Evolutionary conservation across 257 asterid genomes (phyloP).

Genomic region (Petunia axillaris): DNA sequence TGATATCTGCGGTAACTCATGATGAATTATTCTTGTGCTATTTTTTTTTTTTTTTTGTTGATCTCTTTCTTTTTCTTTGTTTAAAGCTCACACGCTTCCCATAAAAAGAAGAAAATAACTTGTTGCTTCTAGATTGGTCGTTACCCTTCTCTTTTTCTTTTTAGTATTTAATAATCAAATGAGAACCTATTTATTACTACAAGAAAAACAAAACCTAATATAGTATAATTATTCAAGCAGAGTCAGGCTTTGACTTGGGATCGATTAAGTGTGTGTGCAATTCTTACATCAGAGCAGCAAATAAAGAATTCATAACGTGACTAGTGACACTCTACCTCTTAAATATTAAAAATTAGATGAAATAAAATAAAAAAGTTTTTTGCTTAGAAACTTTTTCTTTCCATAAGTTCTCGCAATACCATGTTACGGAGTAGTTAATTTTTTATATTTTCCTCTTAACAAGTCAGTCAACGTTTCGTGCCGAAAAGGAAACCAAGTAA

Average conservation of each 20-base stretch:
- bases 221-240: neutral
- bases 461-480: neutral
- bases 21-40: no score
- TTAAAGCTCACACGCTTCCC: no score
- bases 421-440: neutral
- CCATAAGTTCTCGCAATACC: neutral
- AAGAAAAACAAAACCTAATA: neutral
- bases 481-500: neutral
- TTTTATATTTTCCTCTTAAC: neutral
- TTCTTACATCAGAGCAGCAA: neutral
- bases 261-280: neutral
- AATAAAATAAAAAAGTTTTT: no score
- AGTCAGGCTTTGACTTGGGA: neutral
- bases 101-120: no score
- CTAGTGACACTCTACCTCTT: neutral
- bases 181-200: neutral
- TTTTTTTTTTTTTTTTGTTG: no score
- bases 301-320: constrained; percentile 7
- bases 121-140: neutral
- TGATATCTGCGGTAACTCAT: no score
- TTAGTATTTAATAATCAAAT: neutral
- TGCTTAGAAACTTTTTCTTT: neutral
- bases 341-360: no score
- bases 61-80: no score
- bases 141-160: neutral